phyloP scores from a whole-genome alignment of 192 early-diverging fungal species.

The Chytriomyces sp. region DNA sequence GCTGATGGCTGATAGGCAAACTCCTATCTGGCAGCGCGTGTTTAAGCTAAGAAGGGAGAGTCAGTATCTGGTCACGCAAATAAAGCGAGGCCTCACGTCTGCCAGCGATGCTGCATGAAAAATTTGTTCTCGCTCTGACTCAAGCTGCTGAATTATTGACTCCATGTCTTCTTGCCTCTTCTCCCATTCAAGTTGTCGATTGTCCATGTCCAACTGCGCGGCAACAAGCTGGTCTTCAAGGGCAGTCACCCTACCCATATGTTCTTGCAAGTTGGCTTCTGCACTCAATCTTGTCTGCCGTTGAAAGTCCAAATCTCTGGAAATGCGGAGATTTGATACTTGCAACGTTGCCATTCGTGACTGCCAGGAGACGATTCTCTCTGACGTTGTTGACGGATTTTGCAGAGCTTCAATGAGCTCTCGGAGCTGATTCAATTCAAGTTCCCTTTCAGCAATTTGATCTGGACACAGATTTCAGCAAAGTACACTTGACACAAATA shows the following conservation, averaged over 20 bases:
- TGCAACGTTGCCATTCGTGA: conserved; percentile 44
- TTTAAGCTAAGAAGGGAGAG: conserved; percentile 23
- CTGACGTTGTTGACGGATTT: conserved; percentile 11
- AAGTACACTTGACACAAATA: neutral
- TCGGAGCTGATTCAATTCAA: conserved; percentile 19
- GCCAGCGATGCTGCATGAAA: conserved; percentile 35
- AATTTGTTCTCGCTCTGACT: conserved; percentile 56
- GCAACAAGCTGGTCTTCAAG: conserved; percentile 32
- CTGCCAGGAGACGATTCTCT: conserved; percentile 53
- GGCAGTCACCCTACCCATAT: conserved; percentile 18
- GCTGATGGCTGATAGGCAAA: conserved; percentile 54
- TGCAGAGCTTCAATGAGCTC: conserved; percentile 47
- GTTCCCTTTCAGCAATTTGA: conserved; percentile 34
- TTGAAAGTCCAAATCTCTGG: conserved; percentile 41
- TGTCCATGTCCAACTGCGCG: conserved; percentile 40
- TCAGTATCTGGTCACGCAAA: neutral
- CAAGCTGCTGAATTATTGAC: conserved; percentile 27
- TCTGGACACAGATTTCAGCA: conserved; percentile 15
- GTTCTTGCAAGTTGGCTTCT: conserved; percentile 29
- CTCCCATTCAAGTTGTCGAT: conserved; percentile 53
- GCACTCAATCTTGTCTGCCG: conserved; percentile 27
- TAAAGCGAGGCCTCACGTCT: conserved; percentile 35
- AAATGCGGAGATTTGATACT: conserved; percentile 36
- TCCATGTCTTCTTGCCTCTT: conserved; percentile 49
- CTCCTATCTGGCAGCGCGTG: conserved; percentile 44